phyloP scores from a whole-genome alignment of 768 basidiomycete genomes.

The Amanita jacksonii region DNA sequence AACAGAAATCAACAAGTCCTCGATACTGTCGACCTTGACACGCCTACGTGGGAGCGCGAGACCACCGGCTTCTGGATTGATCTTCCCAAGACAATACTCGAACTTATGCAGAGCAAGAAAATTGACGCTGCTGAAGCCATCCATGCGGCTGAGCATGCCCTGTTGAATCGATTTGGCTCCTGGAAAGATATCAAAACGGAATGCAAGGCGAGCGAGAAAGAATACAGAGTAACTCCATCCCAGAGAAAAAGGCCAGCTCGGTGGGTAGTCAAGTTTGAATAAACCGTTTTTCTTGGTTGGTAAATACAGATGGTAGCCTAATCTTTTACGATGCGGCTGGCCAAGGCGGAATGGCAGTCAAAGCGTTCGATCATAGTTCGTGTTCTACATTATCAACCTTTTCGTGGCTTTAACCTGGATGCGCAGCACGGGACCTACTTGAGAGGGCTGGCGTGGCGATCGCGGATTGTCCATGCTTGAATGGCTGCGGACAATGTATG shows the following conservation, averaged over 20 bases:
- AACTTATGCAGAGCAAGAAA: constrained; percentile 40
- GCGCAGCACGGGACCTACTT: constrained; percentile 47
- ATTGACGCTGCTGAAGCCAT: constrained; percentile 73
- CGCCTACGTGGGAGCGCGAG: constrained; percentile 65
- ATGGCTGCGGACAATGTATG: constrained; percentile 67
- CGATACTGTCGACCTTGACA: constrained; percentile 71
- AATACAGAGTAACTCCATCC: constrained; percentile 45
- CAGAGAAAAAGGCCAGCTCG: constrained; percentile 61
- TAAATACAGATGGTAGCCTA: constrained; percentile 39
- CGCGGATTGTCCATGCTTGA: constrained; percentile 51
- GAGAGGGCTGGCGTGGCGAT: constrained; percentile 47
- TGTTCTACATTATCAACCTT: neutral
- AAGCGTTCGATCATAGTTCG: constrained; percentile 76
- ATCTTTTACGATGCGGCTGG: constrained; percentile 74
- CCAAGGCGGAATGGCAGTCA: constrained; percentile 60
- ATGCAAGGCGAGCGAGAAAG: constrained; percentile 74
- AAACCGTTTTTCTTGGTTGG: neutral
- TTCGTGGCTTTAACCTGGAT: constrained; percentile 1
- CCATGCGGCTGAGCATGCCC: constrained; percentile 78
- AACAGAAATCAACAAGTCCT: constrained; percentile 52
- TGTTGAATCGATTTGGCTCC: constrained; percentile 69
- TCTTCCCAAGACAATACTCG: constrained; percentile 43
- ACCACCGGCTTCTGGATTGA: constrained; percentile 77
- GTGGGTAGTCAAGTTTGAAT: constrained; percentile 18
- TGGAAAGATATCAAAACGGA: constrained; percentile 68